A percentile compares a stretch with the other conserved stretches of the same genome.
Conservation (phyloP, 805 yeast species). For the Lachancea dasiensis region DNA sequence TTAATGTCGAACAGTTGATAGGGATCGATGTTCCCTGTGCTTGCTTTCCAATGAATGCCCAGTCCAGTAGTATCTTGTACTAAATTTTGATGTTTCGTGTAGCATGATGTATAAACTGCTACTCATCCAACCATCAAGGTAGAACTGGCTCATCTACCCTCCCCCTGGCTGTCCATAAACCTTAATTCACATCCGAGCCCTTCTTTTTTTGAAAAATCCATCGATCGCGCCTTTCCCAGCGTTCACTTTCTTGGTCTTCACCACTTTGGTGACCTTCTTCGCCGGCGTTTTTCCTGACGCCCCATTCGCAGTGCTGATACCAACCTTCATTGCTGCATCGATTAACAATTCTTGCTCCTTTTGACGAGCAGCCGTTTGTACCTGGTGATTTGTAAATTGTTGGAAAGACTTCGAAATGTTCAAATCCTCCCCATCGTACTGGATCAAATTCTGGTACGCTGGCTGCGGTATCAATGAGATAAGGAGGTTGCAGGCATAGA, state of each 20-base stretch:
- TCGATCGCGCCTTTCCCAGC: conserved; percentile 66
- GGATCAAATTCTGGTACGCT: conserved; percentile 25
- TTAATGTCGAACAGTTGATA: not conserved
- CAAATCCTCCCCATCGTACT: conserved; percentile 6
- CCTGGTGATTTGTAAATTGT: conserved; percentile 27
- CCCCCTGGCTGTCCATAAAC: too few species aligned
- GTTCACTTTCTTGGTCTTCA: conserved; percentile 35
- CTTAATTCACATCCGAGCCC: not conserved
- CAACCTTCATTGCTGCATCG: conserved; percentile 29
- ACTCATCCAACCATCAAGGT: too few species aligned
- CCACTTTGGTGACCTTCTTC: conserved; percentile 18
- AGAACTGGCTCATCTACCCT: too few species aligned
- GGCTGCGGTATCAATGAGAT: conserved; percentile 45
- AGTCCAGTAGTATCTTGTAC: too few species aligned
- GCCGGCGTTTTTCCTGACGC: conserved; percentile 21
- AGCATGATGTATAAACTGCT: too few species aligned
- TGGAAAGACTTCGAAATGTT: conserved; percentile 31
- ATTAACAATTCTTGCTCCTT: conserved; percentile 28
- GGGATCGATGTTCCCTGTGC: too few species aligned
- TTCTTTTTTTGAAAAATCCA: conserved; percentile 48
- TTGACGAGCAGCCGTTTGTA: conserved; percentile 15
- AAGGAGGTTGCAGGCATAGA: conserved; percentile 37
- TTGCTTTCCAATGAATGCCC: too few species aligned
- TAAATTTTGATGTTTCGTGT: conserved; percentile 8
- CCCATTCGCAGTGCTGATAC: conserved; percentile 20